Evolutionary conservation across 2,329 filamentous ascomycete genomes (phyloP).

Genomic region (Fusarium pseudocircinatum): DNA sequence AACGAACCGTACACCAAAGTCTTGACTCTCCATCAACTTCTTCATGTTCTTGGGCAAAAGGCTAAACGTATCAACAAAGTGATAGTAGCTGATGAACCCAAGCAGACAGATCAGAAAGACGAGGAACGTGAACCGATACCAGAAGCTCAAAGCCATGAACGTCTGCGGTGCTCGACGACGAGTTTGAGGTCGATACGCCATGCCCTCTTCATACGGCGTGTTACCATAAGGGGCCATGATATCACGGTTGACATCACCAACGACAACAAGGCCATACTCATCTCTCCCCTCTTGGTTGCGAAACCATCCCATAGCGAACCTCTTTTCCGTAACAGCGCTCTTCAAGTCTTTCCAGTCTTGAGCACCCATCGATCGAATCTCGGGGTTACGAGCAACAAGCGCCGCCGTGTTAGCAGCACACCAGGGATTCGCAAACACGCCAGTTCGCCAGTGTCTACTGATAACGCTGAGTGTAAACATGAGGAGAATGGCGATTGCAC

Average conservation of each 20-base stretch:
- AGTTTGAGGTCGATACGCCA: constrained; percentile 9
- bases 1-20: constrained; percentile 56
- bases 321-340: constrained; percentile 10
- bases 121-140: constrained; percentile 48
- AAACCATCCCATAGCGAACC: constrained; percentile 31
- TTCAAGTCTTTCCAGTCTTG: constrained; percentile 30
- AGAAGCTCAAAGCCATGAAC: constrained; percentile 49
- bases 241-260: background rate
- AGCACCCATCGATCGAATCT: constrained; percentile 18
- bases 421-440: constrained; percentile 38
- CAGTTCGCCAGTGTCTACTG: constrained; percentile 34
- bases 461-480: constrained; percentile 16
- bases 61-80: constrained; percentile 38
- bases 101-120: constrained; percentile 48
- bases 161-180: constrained; percentile 35
- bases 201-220: constrained; percentile 23
- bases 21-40: constrained; percentile 51
- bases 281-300: constrained; percentile 11
- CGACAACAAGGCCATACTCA: constrained; percentile 33
- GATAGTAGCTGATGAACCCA: constrained; percentile 53
- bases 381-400: constrained; percentile 31
- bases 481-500: constrained; percentile 1
- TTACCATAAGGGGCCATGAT: background rate
- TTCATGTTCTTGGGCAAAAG: constrained; percentile 42
- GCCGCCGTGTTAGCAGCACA: constrained; percentile 29